phyloP scores from a whole-genome alignment of 192 early-diverging fungal species.

The Funneliformis mosseae region DNA sequence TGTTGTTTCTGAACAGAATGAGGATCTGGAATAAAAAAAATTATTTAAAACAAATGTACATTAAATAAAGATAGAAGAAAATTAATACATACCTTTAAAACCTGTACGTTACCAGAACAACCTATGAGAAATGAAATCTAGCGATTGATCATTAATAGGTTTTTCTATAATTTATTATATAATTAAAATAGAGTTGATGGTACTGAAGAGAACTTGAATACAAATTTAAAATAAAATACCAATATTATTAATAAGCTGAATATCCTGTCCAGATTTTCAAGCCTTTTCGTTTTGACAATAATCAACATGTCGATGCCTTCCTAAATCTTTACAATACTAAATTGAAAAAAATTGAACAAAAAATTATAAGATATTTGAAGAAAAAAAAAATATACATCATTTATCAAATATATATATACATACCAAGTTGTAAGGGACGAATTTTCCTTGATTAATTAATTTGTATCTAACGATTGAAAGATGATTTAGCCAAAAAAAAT shows the following conservation, averaged over 20 bases:
- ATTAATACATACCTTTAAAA: constrained; percentile 34
- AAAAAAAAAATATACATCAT: not conserved
- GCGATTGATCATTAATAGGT: not conserved
- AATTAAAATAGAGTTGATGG: not conserved
- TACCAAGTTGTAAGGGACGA: constrained; percentile 31
- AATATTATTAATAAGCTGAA: constrained; percentile 14
- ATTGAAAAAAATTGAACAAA: not conserved
- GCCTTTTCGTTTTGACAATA: constrained; percentile 18
- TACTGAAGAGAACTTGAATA: not conserved
- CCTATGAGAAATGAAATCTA: constrained; percentile 32
- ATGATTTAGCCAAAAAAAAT: not conserved
- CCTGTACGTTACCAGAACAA: constrained; percentile 33
- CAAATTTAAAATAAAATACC: not conserved
- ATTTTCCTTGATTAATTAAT: constrained; percentile 18
- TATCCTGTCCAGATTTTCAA: constrained; percentile 22
- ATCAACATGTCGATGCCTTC: constrained; percentile 35
- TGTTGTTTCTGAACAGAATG: constrained; percentile 8
- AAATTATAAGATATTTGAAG: not conserved
- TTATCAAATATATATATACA: not conserved
- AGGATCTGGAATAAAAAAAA: constrained; percentile 18
- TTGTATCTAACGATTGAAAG: not conserved
- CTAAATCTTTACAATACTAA: constrained; percentile 28
- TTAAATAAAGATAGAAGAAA: not conserved
- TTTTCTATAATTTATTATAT: not conserved
- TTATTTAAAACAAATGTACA: not conserved